Conservation (phyloP, 2,329 filamentous ascomycete genomes). For the Fusarium domesticum region DNA sequence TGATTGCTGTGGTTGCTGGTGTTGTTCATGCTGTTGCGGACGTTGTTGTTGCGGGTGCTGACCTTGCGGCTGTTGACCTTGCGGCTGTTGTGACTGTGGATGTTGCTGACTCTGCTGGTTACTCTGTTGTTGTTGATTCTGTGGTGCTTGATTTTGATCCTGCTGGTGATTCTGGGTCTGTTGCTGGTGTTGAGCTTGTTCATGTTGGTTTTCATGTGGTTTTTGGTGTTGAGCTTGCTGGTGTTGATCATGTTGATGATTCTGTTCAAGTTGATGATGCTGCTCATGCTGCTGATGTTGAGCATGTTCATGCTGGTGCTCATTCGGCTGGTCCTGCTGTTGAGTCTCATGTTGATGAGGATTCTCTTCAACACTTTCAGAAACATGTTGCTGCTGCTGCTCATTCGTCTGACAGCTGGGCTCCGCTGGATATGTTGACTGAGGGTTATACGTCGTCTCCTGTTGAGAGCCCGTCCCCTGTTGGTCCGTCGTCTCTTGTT, state of each 20-base stretch:
- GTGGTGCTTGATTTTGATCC: neutral
- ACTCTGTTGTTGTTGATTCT: neutral
- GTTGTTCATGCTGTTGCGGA: no score
- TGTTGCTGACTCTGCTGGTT: neutral
- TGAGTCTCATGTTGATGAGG: neutral
- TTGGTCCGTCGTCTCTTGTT: conserved; percentile 4
- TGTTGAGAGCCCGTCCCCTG: conserved; percentile 8
- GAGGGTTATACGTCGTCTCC: neutral
- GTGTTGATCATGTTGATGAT: neutral
- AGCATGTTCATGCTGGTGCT: neutral
- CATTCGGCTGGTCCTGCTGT: neutral
- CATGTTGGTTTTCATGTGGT: neutral
- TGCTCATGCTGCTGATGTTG: conserved; percentile 2
- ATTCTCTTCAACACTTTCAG: no score
- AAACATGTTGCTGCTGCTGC: conserved; percentile 9
- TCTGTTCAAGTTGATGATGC: neutral
- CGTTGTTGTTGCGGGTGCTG: no score
- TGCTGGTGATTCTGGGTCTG: conserved; percentile 5
- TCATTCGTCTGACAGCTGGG: conserved; percentile 3
- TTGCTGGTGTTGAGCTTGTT: neutral
- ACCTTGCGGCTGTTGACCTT: no score
- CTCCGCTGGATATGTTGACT: conserved; percentile 4
- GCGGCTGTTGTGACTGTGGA: no score
- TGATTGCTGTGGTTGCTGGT: no score
- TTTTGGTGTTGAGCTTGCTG: neutral